These are phyloP conservation scores for Ceriops decandra DNA, from an alignment of 345 rosid species.

Conservation along the genomic window DNA sequence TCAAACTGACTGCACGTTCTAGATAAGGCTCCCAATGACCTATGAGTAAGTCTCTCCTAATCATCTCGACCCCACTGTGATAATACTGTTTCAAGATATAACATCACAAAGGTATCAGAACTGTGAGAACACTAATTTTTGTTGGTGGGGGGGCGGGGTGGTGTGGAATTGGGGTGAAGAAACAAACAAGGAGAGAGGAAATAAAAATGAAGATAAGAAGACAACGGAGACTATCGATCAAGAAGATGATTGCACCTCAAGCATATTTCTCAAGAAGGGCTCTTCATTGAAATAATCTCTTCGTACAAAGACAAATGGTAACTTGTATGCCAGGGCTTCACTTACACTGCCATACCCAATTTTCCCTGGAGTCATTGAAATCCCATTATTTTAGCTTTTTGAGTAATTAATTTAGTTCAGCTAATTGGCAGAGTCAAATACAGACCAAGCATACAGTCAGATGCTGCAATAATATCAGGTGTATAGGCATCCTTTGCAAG, in stretches of 20 bases:
- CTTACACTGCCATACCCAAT: slow-evolving; percentile 98
- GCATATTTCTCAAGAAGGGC: slow-evolving; percentile 93
- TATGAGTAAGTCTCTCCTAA: slow-evolving; percentile 84
- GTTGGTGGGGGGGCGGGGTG: slow-evolving; percentile 3
- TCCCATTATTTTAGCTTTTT: not conserved
- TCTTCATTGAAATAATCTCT: slow-evolving; percentile 99
- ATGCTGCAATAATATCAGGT: slow-evolving; percentile 97
- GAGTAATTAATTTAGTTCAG: slow-evolving; percentile 12
- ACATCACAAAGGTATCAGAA: slow-evolving; percentile 1
- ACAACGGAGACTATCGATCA: not conserved
- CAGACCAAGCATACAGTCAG: slow-evolving; percentile 99
- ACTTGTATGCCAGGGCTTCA: slow-evolving; percentile 85
- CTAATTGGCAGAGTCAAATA: slow-evolving; percentile 17
- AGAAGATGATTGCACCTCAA: slow-evolving; percentile 51
- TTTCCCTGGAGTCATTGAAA: slow-evolving; percentile 64
- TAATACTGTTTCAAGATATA: slow-evolving; percentile 50
- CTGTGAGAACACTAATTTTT: not conserved
- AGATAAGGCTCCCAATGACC: slow-evolving; percentile 98
- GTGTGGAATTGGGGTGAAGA: no score
- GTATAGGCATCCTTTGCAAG: slow-evolving; percentile 95
- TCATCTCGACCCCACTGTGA: slow-evolving; percentile 98
- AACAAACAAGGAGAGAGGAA: not conserved
- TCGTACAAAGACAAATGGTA: slow-evolving; percentile 94
- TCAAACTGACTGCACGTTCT: slow-evolving; percentile 90
- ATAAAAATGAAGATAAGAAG: not conserved